Evolutionary conservation across 2,329 filamentous ascomycete species (phyloP).

Genomic region (Claviceps paspali): DNA sequence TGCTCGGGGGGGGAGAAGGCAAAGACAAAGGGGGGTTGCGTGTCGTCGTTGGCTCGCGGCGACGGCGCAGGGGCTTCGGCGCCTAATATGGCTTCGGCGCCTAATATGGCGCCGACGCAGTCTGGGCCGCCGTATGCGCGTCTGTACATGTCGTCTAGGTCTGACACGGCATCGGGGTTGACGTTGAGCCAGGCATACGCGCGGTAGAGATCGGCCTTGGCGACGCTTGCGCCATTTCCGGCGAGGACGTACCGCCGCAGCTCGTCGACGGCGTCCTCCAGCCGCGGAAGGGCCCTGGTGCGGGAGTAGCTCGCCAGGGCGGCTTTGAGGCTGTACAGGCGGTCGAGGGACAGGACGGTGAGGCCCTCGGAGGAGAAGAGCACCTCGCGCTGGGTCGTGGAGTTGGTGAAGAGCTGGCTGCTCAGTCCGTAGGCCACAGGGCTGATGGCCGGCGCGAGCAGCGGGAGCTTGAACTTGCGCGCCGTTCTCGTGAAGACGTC

Average conservation of each 20-base stretch:
- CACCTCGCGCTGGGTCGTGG: constrained; percentile 42
- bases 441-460: constrained; percentile 26
- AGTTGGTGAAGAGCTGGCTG: constrained; percentile 37
- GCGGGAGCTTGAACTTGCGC: constrained; percentile 28
- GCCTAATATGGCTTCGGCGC: constrained; percentile 23
- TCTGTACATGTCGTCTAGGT: constrained; percentile 41
- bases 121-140: constrained; percentile 37
- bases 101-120: constrained; percentile 30
- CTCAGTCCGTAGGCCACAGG: constrained; percentile 30
- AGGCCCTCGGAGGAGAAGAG: constrained; percentile 46
- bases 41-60: background rate
- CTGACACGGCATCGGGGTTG: constrained; percentile 30
- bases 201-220: constrained; percentile 34
- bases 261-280: constrained; percentile 49
- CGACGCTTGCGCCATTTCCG: constrained; percentile 32
- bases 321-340: constrained; percentile 48
- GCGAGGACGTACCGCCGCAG: constrained; percentile 43
- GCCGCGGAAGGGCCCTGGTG: constrained; percentile 25
- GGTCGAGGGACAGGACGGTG: constrained; percentile 43
- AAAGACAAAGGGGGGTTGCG: too few species aligned
- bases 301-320: constrained; percentile 42
- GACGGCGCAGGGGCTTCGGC: constrained; percentile 9
- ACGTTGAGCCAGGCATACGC: constrained; percentile 44
- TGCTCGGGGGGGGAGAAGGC: too few species aligned
- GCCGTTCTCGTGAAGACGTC: constrained; percentile 36